Percentiles rank a stretch among this genome's conserved stretches.
Conservation (phyloP, 2,329 filamentous ascomycete genomes). For the Sarocladium strictum region DNA sequence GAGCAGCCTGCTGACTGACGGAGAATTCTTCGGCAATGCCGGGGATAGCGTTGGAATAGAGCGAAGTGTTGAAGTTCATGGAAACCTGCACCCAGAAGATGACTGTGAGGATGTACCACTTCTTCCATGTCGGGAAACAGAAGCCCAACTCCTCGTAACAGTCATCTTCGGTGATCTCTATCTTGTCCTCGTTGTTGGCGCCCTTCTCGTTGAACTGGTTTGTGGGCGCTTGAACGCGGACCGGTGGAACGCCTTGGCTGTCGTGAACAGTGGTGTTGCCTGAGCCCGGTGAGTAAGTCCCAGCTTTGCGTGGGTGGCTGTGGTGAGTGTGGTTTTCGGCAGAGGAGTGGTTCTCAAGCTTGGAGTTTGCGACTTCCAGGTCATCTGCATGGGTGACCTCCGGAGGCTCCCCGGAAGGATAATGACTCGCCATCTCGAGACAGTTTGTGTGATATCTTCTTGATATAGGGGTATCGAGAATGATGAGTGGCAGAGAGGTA, state of each 20-base stretch:
- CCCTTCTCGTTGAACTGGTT: conserved; percentile 25
- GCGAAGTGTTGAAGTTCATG: conserved; percentile 74
- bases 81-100: conserved; percentile 70
- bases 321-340: neutral
- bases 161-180: conserved; percentile 48
- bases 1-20: conserved; percentile 62
- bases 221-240: neutral
- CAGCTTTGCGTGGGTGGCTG: neutral
- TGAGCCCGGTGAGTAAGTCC: conserved; percentile 8
- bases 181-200: conserved; percentile 27
- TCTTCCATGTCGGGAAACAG: conserved; percentile 53
- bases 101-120: conserved; percentile 67
- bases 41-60: conserved; percentile 63
- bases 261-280: conserved; percentile 6
- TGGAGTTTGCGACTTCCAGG: conserved; percentile 29
- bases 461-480: too few species aligned
- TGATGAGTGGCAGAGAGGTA: too few species aligned
- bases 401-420: conserved; percentile 30
- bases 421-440: conserved; percentile 15
- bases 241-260: neutral
- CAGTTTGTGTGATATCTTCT: too few species aligned
- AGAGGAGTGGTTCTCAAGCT: conserved; percentile 24
- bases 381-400: conserved; percentile 29
- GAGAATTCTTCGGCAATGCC: conserved; percentile 63
- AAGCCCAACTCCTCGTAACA: conserved; percentile 63